These are phyloP conservation scores for Shiraia sp. DNA, from an alignment of 2,329 filamentous ascomycete genomes.

Conservation along the genomic window DNA sequence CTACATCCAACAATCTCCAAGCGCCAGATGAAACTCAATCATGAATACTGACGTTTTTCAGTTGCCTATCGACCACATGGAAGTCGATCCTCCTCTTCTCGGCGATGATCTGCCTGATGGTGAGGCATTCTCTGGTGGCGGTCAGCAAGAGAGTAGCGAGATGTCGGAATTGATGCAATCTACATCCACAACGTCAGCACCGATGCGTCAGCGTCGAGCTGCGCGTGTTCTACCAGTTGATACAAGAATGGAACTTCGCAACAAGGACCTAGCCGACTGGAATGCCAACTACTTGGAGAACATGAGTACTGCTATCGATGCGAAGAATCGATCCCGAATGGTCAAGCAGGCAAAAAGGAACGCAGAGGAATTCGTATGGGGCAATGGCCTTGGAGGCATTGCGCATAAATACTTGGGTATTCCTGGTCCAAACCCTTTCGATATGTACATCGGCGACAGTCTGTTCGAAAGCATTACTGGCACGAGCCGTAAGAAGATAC, in stretches of 20 bases:
- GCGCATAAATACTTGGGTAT: slow-evolving; percentile 23
- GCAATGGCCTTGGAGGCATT: slow-evolving; percentile 59
- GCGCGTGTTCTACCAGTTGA: slow-evolving; percentile 54
- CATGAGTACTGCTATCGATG: slow-evolving; percentile 56
- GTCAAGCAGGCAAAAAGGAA: slow-evolving; percentile 62
- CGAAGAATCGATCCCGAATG: slow-evolving; percentile 51
- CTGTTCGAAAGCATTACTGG: slow-evolving; percentile 56
- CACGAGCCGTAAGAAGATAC: slow-evolving; percentile 27
- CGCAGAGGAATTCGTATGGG: slow-evolving; percentile 64
- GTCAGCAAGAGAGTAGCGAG: slow-evolving; percentile 10
- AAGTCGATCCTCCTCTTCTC: slow-evolving; percentile 37
- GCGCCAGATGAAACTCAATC: slow-evolving; percentile 1
- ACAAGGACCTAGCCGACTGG: slow-evolving; percentile 61
- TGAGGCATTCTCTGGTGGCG: slow-evolving; percentile 27
- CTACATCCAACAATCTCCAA: background rate
- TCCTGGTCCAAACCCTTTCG: slow-evolving; percentile 55
- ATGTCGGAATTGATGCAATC: slow-evolving; percentile 35
- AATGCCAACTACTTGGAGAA: slow-evolving; percentile 62
- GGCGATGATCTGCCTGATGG: slow-evolving; percentile 40
- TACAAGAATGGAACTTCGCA: slow-evolving; percentile 56
- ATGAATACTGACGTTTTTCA: slow-evolving; percentile 22
- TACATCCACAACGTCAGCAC: slow-evolving; percentile 45
- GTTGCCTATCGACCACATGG: slow-evolving; percentile 29
- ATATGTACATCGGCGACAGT: slow-evolving; percentile 60
- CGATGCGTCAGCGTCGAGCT: slow-evolving; percentile 43